Evolutionary conservation across 345 rosid genomes (phyloP), one percentile per base, ranked within the genome.

Genomic region (Eucalyptus camaldulensis): DNA sequence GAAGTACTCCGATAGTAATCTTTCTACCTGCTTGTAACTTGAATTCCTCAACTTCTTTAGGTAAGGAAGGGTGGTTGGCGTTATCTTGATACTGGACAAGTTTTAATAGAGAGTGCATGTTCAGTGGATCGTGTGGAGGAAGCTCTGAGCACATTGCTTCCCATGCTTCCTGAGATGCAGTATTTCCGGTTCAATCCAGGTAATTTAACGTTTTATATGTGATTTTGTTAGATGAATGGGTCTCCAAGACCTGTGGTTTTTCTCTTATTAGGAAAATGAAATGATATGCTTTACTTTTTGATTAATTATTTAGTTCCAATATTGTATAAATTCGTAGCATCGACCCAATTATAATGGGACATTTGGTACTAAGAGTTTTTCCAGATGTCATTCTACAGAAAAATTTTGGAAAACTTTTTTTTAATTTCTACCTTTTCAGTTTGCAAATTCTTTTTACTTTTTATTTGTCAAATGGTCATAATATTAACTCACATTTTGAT

Each of bases 51-150:
- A 54, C 72, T 89, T 10, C 11, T 92, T 86, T 90, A 97, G 99
- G 96, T 91, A 54, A 94, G 99, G 89, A 98, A 93, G 94, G 99
- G 99, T 37, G 99, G 99, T 88, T 98, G 99, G 99, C 98, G 99
- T 87, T 97, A 98, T 92, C 92, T 98, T 87, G 99, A 98, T 92
- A 98, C 99, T 17, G 99, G 99, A 40, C 99, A 98, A 93, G 99
- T 98, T 90, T 92, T 98, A 90, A 96, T 98, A 92, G 99, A 98
- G 94, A 98, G 99, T 93, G 97, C 99, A 33, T 97, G 99, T 95
- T 97, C 99, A 58, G 99, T 97, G 89, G 99, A 98, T 87, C 92
- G 99, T n/a, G 98, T 95, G 72, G 99, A 98, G 93, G 99, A 98
- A 95, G 99, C 96, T 91, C 87, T 98, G 92, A 96, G 97, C 93